Evolutionary conservation across 2,329 filamentous ascomycete genomes (phyloP).

Genomic region (Colletotrichum zoysiae): DNA sequence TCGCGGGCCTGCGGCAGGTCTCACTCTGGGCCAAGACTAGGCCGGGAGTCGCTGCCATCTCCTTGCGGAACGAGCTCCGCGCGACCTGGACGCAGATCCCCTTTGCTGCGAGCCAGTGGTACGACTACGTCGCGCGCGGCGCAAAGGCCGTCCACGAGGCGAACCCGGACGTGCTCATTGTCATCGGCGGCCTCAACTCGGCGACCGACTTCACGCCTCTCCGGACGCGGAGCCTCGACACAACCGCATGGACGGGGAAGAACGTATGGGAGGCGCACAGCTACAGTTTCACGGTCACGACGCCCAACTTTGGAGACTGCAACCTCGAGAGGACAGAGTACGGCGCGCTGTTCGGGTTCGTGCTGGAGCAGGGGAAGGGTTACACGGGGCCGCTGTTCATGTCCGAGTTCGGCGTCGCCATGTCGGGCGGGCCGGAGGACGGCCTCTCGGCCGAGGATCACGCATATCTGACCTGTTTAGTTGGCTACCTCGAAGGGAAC

Average conservation of each 20-base stretch:
- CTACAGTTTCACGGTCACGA: conserved; percentile 67
- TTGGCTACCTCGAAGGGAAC: conserved; percentile 65
- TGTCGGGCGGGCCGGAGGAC: conserved; percentile 55
- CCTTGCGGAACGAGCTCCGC: conserved; percentile 70
- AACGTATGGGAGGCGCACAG: conserved; percentile 72
- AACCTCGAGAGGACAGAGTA: conserved; percentile 57
- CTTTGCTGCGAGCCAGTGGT: conserved; percentile 63
- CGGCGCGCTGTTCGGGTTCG: conserved; percentile 63
- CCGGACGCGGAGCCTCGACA: conserved; percentile 56
- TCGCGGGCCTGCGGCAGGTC: conserved; percentile 64
- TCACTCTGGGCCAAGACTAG: conserved; percentile 62
- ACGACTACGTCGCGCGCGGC: conserved; percentile 60
- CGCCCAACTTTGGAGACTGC: conserved; percentile 58
- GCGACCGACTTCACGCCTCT: conserved; percentile 65
- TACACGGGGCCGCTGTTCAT: conserved; percentile 69
- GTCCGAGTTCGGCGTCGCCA: conserved; percentile 70
- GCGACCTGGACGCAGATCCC: conserved; percentile 61
- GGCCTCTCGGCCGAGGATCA: conserved; percentile 60
- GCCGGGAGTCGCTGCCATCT: conserved; percentile 66
- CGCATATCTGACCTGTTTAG: conserved; percentile 64
- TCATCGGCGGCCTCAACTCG: conserved; percentile 67
- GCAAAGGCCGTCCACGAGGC: conserved; percentile 63
- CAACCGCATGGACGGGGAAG: conserved; percentile 61
- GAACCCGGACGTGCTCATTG: conserved; percentile 65
- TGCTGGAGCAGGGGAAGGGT: conserved; percentile 59